Conservation (phyloP, 345 rosid species). For the Reutealis trisperma region DNA sequence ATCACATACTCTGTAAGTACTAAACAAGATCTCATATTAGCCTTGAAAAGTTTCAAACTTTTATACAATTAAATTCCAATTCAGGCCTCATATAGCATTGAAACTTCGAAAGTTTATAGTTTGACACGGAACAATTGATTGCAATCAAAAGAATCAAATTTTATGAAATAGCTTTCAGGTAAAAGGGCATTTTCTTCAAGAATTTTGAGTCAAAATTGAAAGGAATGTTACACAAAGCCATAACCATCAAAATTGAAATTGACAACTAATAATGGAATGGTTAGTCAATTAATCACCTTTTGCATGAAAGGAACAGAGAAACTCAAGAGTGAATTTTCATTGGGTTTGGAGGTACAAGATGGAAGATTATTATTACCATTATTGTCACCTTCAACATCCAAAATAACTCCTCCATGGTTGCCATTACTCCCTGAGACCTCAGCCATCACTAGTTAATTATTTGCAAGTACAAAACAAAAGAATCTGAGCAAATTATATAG, state of each 20-base stretch:
- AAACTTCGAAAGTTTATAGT: neutral
- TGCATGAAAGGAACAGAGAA: constrained; percentile 75
- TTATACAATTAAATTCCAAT: no score
- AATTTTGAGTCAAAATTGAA: neutral
- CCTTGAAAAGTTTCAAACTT: neutral
- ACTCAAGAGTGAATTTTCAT: constrained; percentile 41
- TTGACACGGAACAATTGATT: neutral
- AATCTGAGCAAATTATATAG: no score
- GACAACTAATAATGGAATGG: neutral
- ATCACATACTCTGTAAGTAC: neutral
- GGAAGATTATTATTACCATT: constrained; percentile 21
- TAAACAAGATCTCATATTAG: neutral
- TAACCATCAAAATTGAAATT: no score
- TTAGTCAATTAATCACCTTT: constrained; percentile 44
- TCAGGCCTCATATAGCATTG: no score
- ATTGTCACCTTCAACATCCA: constrained; percentile 50
- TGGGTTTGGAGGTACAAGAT: constrained; percentile 21
- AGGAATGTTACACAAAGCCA: neutral
- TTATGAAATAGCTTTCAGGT: neutral
- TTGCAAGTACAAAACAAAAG: neutral
- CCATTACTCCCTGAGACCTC: constrained; percentile 39
- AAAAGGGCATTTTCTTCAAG: neutral
- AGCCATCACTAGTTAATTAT: constrained; percentile 44
- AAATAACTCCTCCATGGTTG: constrained; percentile 38
- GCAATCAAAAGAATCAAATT: neutral